Evolutionary conservation across 1,139 yeast species (phyloP).

Genomic region (Yamadazyma triangularis): DNA sequence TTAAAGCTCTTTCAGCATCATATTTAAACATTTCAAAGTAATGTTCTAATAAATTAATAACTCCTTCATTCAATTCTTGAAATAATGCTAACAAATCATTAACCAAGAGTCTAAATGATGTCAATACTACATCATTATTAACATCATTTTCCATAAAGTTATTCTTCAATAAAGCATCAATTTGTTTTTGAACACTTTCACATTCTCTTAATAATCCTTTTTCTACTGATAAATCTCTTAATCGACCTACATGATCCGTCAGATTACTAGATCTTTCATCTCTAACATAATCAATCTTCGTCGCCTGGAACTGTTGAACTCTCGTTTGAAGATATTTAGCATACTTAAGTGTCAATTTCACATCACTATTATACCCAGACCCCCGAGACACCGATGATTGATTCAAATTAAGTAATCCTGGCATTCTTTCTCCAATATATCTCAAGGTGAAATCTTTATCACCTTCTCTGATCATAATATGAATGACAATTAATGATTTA

Average conservation of each 20-base stretch:
- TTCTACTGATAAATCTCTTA: conserved; percentile 63
- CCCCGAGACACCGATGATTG: conserved; percentile 27
- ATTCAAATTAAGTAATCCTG: conserved; percentile 50
- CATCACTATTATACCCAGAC: conserved; percentile 43
- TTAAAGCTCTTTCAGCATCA: conserved; percentile 85
- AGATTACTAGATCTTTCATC: conserved; percentile 53
- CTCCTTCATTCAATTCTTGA: conserved; percentile 92
- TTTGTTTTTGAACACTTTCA: conserved; percentile 80
- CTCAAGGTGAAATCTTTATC: conserved; percentile 63
- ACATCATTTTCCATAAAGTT: conserved; percentile 70
- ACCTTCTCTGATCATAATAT: conserved; percentile 92
- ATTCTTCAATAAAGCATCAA: conserved; percentile 70
- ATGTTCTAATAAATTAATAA: conserved; percentile 85
- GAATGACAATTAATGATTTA: conserved; percentile 79
- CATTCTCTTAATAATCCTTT: conserved; percentile 80
- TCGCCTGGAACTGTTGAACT: conserved; percentile 61
- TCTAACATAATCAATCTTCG: conserved; percentile 74
- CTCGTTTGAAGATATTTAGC: conserved; percentile 66
- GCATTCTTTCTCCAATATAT: conserved; percentile 56
- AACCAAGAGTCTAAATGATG: conserved; percentile 81
- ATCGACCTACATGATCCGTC: conserved; percentile 53
- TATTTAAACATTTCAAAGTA: conserved; percentile 85
- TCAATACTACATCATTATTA: conserved; percentile 76
- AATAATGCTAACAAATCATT: conserved; percentile 81
- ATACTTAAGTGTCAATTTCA: conserved; percentile 63